Conservation (phyloP, 257 asterid species). For the Euphrasia confusa region DNA sequence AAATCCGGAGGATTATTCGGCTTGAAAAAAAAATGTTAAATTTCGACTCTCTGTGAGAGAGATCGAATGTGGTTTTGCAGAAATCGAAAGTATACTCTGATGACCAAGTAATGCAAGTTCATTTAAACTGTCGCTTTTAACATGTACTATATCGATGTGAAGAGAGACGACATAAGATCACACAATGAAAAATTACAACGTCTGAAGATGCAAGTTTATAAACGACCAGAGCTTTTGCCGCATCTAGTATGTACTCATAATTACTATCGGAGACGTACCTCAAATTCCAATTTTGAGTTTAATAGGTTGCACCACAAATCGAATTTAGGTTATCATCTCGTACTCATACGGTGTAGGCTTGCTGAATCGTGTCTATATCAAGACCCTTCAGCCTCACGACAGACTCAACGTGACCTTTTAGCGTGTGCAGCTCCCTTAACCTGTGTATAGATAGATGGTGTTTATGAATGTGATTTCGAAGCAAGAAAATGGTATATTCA, state of each 20-base stretch:
- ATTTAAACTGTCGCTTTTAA: no score
- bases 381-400: conserved; percentile 93
- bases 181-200: background rate
- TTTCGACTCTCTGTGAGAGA: no score
- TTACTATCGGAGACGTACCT: background rate
- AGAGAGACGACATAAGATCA: background rate
- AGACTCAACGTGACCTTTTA: conserved; percentile 94
- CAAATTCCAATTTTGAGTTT: background rate
- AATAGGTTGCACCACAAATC: background rate
- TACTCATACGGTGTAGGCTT: conserved; percentile 72
- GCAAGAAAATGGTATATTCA: background rate
- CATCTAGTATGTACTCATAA: conserved; percentile 6
- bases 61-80: no score
- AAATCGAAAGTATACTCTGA: no score
- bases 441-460: conserved; percentile 26
- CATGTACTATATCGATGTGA: no score
- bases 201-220: conserved; percentile 2
- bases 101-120: no score
- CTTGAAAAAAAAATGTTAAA: no score
- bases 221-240: background rate
- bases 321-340: background rate
- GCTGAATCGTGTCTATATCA: conserved; percentile 88
- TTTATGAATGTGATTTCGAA: no score
- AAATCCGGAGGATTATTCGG: conserved; percentile 32
- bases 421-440: conserved; percentile 78